Conservation (phyloP, 208 protist genomes). For the Trypanosoma mega region DNA sequence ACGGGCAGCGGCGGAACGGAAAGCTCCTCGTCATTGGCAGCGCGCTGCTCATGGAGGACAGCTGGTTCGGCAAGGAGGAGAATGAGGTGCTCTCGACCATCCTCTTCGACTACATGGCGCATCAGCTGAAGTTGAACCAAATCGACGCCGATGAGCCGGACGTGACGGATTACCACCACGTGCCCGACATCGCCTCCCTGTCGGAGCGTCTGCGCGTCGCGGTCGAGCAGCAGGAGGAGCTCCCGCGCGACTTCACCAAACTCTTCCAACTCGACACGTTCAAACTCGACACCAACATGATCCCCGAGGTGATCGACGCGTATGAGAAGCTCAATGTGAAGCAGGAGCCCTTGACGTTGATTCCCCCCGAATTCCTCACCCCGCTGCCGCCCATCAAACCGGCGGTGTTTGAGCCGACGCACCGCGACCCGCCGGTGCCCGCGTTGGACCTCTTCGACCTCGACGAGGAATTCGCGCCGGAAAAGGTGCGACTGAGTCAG, state of each 20-base stretch:
- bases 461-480: constrained; percentile 95
- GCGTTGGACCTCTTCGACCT: constrained; percentile 96
- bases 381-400: constrained; percentile 94
- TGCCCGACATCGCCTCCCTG: constrained; percentile 94
- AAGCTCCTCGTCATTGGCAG: constrained; percentile 91
- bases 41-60: constrained; percentile 90
- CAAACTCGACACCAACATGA: constrained; percentile 93
- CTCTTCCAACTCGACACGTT: constrained; percentile 93
- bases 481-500: constrained; percentile 92
- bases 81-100: constrained; percentile 88
- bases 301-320: constrained; percentile 91
- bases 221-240: constrained; percentile 94
- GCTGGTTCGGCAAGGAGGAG: constrained; percentile 94
- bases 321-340: constrained; percentile 93
- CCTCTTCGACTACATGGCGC: constrained; percentile 86
- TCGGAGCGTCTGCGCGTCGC: constrained; percentile 92
- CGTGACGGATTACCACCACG: constrained; percentile 93
- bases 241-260: constrained; percentile 93
- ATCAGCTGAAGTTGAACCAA: constrained; percentile 89
- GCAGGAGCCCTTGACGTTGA: constrained; percentile 94
- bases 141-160: constrained; percentile 95
- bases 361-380: constrained; percentile 95
- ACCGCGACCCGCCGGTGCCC: constrained; percentile 88
- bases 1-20: constrained; percentile 77
- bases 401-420: constrained; percentile 92